phyloP scores from a whole-genome alignment of 1,284 basidiomycete species.

The Ustilago xerochloae region DNA sequence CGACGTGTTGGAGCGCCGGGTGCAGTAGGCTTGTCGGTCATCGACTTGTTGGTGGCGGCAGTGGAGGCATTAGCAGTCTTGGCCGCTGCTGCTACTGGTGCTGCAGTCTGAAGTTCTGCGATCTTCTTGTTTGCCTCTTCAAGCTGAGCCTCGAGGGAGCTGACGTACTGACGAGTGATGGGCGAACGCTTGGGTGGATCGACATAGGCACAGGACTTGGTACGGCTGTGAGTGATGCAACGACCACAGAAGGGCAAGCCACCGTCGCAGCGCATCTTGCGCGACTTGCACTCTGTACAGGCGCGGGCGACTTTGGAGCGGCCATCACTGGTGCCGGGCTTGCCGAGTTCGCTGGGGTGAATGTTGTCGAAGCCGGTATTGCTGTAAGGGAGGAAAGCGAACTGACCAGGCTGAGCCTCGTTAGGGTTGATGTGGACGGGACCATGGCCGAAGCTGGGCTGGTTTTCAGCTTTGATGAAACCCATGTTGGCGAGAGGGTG shows the following conservation, averaged over 20 bases:
- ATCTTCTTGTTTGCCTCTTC: slow-evolving; percentile 43
- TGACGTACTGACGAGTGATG: slow-evolving; percentile 53
- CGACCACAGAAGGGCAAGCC: slow-evolving; percentile 54
- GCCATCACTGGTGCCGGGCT: slow-evolving; percentile 46
- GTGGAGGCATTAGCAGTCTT: not conserved
- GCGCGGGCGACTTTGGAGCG: slow-evolving; percentile 49
- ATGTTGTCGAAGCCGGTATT: slow-evolving; percentile 43
- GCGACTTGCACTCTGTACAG: slow-evolving; percentile 53
- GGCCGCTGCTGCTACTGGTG: too few species aligned
- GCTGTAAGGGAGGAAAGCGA: slow-evolving; percentile 45
- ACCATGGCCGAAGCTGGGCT: slow-evolving; percentile 30
- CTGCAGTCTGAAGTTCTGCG: slow-evolving; percentile 35
- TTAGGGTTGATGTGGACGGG: slow-evolving; percentile 32
- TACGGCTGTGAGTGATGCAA: slow-evolving; percentile 53
- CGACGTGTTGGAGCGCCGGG: slow-evolving; percentile 17
- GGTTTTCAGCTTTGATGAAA: slow-evolving; percentile 47
- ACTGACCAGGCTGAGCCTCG: slow-evolving; percentile 40
- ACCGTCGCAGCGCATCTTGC: slow-evolving; percentile 55
- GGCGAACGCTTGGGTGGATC: slow-evolving; percentile 52
- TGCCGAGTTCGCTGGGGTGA: slow-evolving; percentile 42
- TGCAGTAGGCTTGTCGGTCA: slow-evolving; percentile 14
- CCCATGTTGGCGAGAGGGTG: slow-evolving; percentile 24
- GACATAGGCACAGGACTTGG: slow-evolving; percentile 53
- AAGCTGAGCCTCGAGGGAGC: slow-evolving; percentile 46
- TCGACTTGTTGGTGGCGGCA: slow-evolving; percentile 1